phyloP scores from a whole-genome alignment of 331 rosid species.

The Acacia concinna region DNA sequence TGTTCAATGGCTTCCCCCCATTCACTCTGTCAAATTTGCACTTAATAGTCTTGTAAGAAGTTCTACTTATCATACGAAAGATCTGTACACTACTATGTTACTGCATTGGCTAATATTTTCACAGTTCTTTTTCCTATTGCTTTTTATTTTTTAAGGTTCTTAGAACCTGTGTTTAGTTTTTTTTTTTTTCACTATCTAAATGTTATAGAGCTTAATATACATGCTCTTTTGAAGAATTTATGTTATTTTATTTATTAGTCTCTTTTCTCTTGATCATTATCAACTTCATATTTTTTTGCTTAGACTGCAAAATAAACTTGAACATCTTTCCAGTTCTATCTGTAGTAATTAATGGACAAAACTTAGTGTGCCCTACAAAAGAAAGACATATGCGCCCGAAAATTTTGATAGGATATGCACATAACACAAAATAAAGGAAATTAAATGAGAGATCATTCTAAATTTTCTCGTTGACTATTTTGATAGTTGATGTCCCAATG shows the following conservation, averaged over 20 bases:
- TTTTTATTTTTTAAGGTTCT: not conserved
- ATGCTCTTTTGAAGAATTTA: not conserved
- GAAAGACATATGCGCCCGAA: not conserved
- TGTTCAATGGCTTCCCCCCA: not conserved
- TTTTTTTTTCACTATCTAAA: not conserved
- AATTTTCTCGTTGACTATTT: not conserved
- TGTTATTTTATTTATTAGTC: not conserved
- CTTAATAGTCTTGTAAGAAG: too few species aligned
- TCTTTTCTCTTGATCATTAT: not conserved
- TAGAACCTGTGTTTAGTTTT: not conserved
- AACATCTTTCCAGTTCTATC: not conserved
- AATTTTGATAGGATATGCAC: not conserved
- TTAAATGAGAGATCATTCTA: not conserved
- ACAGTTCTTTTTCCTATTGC: not conserved
- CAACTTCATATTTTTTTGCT: not conserved
- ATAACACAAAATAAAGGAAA: not conserved
- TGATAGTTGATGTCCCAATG: not conserved
- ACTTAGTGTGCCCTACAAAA: not conserved
- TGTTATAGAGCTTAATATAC: not conserved
- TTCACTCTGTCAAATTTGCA: not conserved
- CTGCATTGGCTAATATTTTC: not conserved
- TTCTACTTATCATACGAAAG: not conserved
- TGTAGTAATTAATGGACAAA: not conserved
- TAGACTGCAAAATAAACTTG: not conserved
- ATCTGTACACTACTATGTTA: not conserved